Evolutionary conservation across 768 basidiomycete species (phyloP), one percentile per base, ranked within the genome.

Genomic region (Phylloporus scabripes): DNA sequence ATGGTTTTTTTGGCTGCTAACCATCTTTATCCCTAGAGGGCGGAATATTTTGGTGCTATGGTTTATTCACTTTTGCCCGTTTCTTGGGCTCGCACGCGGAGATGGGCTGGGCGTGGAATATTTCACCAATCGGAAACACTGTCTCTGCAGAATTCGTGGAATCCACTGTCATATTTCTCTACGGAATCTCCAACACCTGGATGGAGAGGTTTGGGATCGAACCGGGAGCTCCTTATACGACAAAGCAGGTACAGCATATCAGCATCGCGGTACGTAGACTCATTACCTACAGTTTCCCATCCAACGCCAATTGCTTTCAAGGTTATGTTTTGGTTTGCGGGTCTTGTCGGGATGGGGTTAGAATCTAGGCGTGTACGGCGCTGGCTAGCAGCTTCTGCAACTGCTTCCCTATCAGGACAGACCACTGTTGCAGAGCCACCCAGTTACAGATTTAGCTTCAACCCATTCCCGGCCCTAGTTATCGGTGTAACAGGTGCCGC

Each of bases 291-390:
- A n/a, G 40, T 45, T 26, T 15, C 12, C 15, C 18, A 12, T 14
- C 6, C 37, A 40, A 51, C 43, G 3, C 24, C 26, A 14, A 31
- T 9, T 7, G 7, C 14, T 14, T 31, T 49, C 4, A 52, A 83
- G 82, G 78, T 84, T 54, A 93, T 93, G 92, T 96, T 93, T 67
- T 94, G 90, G 82, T 94, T 92, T 59, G 92, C 89, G 20, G 94
- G 95, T 10, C 74, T 90, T 7, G 63, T 92, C 2, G 93, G 92
- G 21, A 88, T 96, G 81, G 82, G 83, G 3, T 79, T 98, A 51
- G 95, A 98, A 69, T 88, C 87, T 8, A 83, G 76, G 57, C 71
- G 68, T 12, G 66, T 93, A 18, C 79, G 90, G 11, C 73, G 74
- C 50, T 91, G 90, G 82, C 72, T 96, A 32, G 81, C 86, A 1